Conservation (phyloP, 2,329 filamentous ascomycete genomes). For the Myriosclerotinia duriaeana region DNA sequence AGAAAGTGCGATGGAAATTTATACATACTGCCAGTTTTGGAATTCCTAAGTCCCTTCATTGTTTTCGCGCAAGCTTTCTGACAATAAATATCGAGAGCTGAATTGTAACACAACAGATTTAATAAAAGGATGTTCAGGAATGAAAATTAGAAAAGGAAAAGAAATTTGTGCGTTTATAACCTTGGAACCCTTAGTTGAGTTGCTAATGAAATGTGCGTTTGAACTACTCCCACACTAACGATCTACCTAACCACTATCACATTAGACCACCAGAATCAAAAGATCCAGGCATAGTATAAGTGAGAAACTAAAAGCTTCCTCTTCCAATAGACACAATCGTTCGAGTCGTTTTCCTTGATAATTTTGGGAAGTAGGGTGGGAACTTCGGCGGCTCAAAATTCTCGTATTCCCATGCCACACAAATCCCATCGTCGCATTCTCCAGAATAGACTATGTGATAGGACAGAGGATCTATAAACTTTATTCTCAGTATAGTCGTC, state of each 20-base stretch:
- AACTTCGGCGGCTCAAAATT: neutral
- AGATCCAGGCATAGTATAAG: slow-evolving; percentile 9
- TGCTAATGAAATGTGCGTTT: neutral
- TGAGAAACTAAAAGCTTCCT: neutral
- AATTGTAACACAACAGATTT: neutral
- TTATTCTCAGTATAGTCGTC: no score
- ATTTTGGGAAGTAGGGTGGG: neutral
- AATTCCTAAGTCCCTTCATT: neutral
- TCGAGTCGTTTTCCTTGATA: neutral
- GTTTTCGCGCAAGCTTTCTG: neutral
- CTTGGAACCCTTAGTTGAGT: neutral
- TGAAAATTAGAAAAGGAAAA: neutral
- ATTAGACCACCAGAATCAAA: neutral
- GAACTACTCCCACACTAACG: neutral
- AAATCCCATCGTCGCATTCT: neutral
- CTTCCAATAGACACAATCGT: neutral
- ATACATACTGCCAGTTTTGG: neutral
- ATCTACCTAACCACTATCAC: neutral
- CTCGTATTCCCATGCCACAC: neutral
- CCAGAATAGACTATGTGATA: neutral
- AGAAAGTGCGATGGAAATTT: neutral
- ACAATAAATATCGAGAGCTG: neutral
- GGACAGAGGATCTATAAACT: neutral
- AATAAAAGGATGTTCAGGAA: neutral
- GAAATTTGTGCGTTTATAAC: neutral